A percentile compares a stretch with the other conserved stretches of the same genome.
phyloP scores from a whole-genome alignment of 208 protist species.

The Trypanosoma cruzi region DNA sequence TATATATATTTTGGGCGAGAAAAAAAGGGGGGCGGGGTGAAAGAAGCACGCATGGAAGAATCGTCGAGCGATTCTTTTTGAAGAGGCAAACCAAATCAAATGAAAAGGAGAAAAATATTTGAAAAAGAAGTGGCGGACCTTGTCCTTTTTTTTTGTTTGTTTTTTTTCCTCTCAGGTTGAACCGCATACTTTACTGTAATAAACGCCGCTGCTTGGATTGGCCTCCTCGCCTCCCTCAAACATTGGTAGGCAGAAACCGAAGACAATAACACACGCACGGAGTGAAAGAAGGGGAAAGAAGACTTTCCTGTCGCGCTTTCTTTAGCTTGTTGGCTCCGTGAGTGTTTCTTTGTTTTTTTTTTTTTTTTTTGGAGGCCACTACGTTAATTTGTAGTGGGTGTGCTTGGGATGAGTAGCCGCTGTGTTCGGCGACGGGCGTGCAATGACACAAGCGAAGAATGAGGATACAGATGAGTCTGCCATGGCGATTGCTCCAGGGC shows the following conservation, averaged over 20 bases:
- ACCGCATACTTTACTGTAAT: too few relatives aligned
- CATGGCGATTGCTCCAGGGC: background rate
- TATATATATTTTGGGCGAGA: constrained; percentile 36
- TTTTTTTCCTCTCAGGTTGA: too few relatives aligned
- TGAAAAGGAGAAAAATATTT: too few relatives aligned
- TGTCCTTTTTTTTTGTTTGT: too few relatives aligned
- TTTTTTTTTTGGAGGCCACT: constrained; percentile 10
- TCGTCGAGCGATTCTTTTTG: too few relatives aligned
- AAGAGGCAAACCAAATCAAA: too few relatives aligned
- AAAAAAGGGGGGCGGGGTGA: constrained; percentile 27
- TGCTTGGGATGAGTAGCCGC: background rate
- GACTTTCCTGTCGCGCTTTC: constrained; percentile 17
- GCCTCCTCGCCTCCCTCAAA: too few relatives aligned
- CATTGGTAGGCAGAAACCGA: too few relatives aligned
- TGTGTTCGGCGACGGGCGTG: background rate
- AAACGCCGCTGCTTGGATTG: too few relatives aligned
- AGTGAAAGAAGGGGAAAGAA: background rate
- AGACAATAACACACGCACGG: too few relatives aligned
- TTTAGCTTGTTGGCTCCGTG: constrained; percentile 8
- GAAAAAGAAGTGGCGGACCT: too few relatives aligned
- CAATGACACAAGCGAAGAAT: background rate
- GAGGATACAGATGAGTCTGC: background rate
- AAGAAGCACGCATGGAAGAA: background rate
- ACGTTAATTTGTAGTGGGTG: too few relatives aligned
- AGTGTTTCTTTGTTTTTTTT: constrained; percentile 9